Evolutionary conservation across 208 protist genomes (phyloP).

Genomic region (Leishmania mexicana): DNA sequence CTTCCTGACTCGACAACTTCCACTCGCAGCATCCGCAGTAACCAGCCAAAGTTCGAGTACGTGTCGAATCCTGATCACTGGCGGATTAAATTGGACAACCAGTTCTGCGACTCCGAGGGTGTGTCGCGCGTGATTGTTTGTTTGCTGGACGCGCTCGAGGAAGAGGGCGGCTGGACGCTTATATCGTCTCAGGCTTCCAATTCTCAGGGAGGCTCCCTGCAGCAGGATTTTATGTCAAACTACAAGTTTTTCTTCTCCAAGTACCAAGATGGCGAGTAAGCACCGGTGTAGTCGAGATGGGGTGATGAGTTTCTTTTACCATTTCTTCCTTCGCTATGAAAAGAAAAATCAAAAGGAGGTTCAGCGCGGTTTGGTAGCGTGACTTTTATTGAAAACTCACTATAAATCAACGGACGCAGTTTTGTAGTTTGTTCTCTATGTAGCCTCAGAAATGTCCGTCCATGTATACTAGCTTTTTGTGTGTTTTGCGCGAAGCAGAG

Average conservation of each 20-base stretch:
- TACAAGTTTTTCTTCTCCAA: conserved; percentile 86
- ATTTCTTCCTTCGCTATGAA: conserved; percentile 1
- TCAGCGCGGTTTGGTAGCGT: neutral
- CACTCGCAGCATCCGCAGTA: conserved; percentile 64
- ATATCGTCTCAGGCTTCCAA: conserved; percentile 67
- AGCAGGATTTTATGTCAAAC: conserved; percentile 70
- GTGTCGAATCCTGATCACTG: conserved; percentile 83
- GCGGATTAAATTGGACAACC: conserved; percentile 78
- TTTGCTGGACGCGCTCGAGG: conserved; percentile 85
- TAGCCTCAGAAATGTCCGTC: neutral
- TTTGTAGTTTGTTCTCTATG: neutral
- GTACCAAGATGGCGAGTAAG: conserved; percentile 54
- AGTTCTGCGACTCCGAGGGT: conserved; percentile 84
- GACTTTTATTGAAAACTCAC: neutral
- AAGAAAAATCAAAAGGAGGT: neutral
- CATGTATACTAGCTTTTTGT: conserved; percentile 33
- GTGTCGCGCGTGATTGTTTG: conserved; percentile 82
- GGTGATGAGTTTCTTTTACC: conserved; percentile 2
- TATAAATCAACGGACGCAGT: neutral
- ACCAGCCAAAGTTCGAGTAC: conserved; percentile 72
- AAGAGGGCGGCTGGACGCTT: conserved; percentile 87
- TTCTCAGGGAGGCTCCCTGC: conserved; percentile 37
- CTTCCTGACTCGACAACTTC: conserved; percentile 81
- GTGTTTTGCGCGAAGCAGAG: neutral
- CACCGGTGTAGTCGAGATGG: neutral